These are phyloP conservation scores for Diaporthe australafricana DNA, from an alignment of 2,329 filamentous ascomycete genomes.

Conservation along the genomic window DNA sequence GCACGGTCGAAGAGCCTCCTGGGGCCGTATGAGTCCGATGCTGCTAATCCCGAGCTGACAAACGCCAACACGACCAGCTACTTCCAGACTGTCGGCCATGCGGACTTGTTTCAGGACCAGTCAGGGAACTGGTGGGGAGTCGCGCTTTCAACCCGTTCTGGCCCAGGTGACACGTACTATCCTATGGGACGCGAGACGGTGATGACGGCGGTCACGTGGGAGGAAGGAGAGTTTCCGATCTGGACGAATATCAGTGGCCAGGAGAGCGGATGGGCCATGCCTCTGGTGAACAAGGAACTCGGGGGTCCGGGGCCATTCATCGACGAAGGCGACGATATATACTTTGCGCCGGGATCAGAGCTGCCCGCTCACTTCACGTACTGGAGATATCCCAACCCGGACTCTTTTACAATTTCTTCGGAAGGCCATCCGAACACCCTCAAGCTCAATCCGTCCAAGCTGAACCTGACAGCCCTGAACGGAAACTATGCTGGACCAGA, in stretches of 20 bases:
- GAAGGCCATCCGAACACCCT: slow-evolving; percentile 56
- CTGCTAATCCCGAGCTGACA: slow-evolving; percentile 58
- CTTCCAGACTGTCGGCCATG: slow-evolving; percentile 67
- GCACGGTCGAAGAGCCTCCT: slow-evolving; percentile 54
- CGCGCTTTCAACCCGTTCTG: slow-evolving; percentile 54
- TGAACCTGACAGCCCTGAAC: slow-evolving; percentile 66
- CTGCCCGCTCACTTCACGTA: slow-evolving; percentile 67
- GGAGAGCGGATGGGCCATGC: slow-evolving; percentile 42
- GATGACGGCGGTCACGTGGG: slow-evolving; percentile 53
- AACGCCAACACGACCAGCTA: slow-evolving; percentile 56
- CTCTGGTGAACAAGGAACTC: slow-evolving; percentile 37
- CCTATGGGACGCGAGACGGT: slow-evolving; percentile 59
- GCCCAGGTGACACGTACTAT: slow-evolving; percentile 50
- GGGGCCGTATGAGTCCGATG: slow-evolving; percentile 58
- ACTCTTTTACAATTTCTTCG: slow-evolving; percentile 59
- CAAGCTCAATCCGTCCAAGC: slow-evolving; percentile 57
- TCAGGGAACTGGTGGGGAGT: slow-evolving; percentile 55
- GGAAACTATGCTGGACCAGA: slow-evolving; percentile 58
- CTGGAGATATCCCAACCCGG: slow-evolving; percentile 63
- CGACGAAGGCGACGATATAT: slow-evolving; percentile 44
- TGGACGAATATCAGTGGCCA: slow-evolving; percentile 50
- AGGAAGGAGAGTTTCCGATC: slow-evolving; percentile 47
- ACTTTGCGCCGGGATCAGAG: slow-evolving; percentile 49
- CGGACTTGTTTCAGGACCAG: slow-evolving; percentile 66
- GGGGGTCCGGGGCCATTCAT: slow-evolving; percentile 42